phyloP scores from a whole-genome alignment of 163 green algal genomes.

The Chlorella variabilis region DNA sequence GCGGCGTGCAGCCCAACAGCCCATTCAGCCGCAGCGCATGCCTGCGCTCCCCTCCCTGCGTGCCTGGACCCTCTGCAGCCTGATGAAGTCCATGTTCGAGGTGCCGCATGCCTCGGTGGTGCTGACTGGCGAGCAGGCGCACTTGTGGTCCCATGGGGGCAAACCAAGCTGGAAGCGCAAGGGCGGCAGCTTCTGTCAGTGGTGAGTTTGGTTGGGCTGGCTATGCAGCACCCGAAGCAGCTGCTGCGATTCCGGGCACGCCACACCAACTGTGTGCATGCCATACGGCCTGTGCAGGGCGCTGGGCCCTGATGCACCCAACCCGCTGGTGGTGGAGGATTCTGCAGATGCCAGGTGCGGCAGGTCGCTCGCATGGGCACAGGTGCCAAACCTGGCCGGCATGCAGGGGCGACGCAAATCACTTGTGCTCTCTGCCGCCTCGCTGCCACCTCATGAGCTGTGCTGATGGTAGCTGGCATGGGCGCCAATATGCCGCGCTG shows the following conservation, averaged over 20 bases:
- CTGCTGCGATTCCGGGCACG: too few species aligned
- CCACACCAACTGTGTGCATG: too few species aligned
- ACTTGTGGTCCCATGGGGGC: background rate
- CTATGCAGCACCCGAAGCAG: too few species aligned
- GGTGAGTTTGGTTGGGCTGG: background rate
- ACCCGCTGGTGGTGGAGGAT: conserved; percentile 84
- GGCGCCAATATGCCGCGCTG: background rate
- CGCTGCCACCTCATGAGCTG: too few species aligned
- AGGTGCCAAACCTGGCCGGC: too few species aligned
- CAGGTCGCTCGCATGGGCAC: background rate
- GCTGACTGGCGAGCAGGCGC: conserved; percentile 61
- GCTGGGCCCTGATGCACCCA: conserved; percentile 44
- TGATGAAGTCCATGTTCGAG: conserved; percentile 51
- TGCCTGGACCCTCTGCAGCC: conserved; percentile 17
- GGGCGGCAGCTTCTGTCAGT: background rate
- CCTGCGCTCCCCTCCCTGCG: too few species aligned
- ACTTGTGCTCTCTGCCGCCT: conserved; percentile 40
- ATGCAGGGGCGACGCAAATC: too few species aligned
- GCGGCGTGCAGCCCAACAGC: too few species aligned
- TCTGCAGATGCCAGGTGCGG: conserved; percentile 61
- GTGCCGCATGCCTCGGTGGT: conserved; percentile 77
- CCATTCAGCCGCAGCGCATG: too few species aligned
- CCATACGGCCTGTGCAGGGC: background rate
- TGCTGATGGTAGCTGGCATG: too few species aligned
- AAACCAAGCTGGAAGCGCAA: background rate